A percentile compares a stretch with the other conserved stretches of the same genome.
These are phyloP conservation scores for Aspergillus neotritici DNA, from an alignment of 2,329 filamentous ascomycete genomes.

Conservation along the genomic window DNA sequence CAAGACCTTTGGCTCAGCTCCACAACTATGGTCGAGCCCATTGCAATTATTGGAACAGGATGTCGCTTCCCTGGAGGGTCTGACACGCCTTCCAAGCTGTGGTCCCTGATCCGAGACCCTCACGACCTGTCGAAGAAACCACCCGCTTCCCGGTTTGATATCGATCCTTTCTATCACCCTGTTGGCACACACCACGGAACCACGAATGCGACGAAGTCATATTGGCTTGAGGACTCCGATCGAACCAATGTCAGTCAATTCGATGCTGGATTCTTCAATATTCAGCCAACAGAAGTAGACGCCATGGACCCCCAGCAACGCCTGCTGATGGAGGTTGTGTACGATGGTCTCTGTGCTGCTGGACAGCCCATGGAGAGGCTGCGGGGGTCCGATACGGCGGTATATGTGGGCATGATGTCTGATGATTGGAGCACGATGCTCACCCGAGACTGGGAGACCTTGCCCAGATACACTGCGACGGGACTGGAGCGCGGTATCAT, in stretches of 20 bases:
- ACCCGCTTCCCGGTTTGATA: constrained; percentile 15
- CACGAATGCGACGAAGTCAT: constrained; percentile 7
- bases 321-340: constrained; percentile 32
- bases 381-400: constrained; percentile 1
- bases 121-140: constrained; percentile 10
- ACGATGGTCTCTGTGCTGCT: constrained; percentile 24
- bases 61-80: constrained; percentile 42
- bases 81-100: constrained; percentile 35
- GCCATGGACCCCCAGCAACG: constrained; percentile 22
- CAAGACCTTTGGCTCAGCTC: background rate
- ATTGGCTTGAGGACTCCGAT: background rate
- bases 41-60: constrained; percentile 42
- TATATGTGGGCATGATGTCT: constrained; percentile 3
- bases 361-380: constrained; percentile 1
- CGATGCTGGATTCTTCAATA: background rate
- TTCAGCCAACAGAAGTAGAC: background rate
- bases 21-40: constrained; percentile 25
- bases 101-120: constrained; percentile 25
- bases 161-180: constrained; percentile 17
- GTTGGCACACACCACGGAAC: constrained; percentile 18
- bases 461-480: too few species aligned
- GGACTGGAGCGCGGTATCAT: constrained; percentile 14
- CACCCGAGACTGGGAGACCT: too few species aligned
- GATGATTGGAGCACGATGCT: background rate
- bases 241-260: background rate